Evolutionary conservation across 169 alveolate genomes (phyloP).

Genomic region (Perkinsus marinus): DNA sequence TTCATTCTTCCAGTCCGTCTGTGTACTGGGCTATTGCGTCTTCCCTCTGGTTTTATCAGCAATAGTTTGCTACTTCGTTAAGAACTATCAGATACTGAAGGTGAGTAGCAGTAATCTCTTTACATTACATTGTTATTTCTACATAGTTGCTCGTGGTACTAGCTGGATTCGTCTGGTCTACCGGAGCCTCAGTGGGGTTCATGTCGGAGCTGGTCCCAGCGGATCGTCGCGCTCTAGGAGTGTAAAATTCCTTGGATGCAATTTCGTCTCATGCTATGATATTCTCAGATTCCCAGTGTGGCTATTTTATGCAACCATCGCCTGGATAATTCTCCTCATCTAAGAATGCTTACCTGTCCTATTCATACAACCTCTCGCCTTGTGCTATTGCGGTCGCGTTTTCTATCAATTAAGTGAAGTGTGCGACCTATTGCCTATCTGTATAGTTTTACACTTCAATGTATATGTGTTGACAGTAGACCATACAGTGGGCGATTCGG

Average conservation of each 20-base stretch:
- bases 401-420: too few relatives aligned
- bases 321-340: not conserved
- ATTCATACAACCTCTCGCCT: not conserved
- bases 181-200: slow-evolving; percentile 19
- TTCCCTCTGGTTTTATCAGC: slow-evolving; percentile 16
- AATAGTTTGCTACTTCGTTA: not conserved
- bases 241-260: not conserved
- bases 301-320: not conserved
- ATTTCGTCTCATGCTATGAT: not conserved
- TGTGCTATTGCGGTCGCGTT: not conserved
- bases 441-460: too few relatives aligned
- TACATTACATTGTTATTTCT: not conserved
- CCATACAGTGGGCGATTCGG: too few relatives aligned
- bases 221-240: slow-evolving; percentile 1
- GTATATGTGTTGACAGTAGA: too few relatives aligned
- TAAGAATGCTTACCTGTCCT: not conserved
- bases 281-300: not conserved
- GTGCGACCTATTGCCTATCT: too few relatives aligned
- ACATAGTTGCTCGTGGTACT: slow-evolving; percentile 5
- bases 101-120: not conserved
- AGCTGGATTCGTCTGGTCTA: slow-evolving; percentile 7
- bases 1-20: slow-evolving; percentile 15
- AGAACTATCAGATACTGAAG: not conserved
- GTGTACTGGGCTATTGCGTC: slow-evolving; percentile 23
- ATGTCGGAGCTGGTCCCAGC: slow-evolving; percentile 8